These are phyloP conservation scores for Yamadazyma triangularis DNA, from an alignment of 1,139 yeast genomes.

Conservation along the genomic window DNA sequence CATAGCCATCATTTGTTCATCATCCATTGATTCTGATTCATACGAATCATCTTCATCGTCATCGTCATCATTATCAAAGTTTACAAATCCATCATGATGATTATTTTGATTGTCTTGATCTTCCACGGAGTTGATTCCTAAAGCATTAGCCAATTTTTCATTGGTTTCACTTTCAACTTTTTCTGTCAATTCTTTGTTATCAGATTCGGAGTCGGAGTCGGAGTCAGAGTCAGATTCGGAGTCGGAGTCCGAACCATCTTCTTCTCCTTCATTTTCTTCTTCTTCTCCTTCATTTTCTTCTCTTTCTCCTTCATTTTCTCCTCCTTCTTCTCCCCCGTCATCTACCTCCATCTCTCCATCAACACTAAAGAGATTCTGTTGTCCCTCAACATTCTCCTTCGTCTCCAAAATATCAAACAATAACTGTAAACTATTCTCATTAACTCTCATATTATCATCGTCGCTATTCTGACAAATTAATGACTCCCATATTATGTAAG, in stretches of 20 bases:
- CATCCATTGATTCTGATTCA: conserved; percentile 86
- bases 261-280: conserved; percentile 37
- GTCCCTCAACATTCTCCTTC: conserved; percentile 82
- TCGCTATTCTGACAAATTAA: conserved; percentile 31
- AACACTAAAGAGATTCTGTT: conserved; percentile 66
- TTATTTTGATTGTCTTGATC: too few relatives aligned
- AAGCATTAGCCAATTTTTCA: conserved; percentile 70
- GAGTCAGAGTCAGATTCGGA: conserved; percentile 34
- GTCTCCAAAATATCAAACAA: conserved; percentile 66
- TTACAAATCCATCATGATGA: conserved; percentile 36
- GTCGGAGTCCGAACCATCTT: conserved; percentile 18
- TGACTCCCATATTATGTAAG: conserved; percentile 72
- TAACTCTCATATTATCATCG: conserved; percentile 26
- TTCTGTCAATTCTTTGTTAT: conserved; percentile 25
- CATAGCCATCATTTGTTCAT: conserved; percentile 94
- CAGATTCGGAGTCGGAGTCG: conserved; percentile 20
- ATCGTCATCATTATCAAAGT: conserved; percentile 36
- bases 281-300: conserved; percentile 38
- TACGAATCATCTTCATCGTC: conserved; percentile 40
- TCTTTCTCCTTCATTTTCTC: conserved; percentile 21
- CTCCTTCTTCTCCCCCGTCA: conserved; percentile 21
- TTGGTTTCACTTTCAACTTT: conserved; percentile 64
- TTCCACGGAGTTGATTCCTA: conserved; percentile 61
- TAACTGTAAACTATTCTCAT: conserved; percentile 48
- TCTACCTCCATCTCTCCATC: conserved; percentile 45